A percentile compares a stretch with the other conserved stretches of the same genome.
Evolutionary conservation across 805 yeast species (phyloP).

Genomic region (Lipomyces mesembrius): DNA sequence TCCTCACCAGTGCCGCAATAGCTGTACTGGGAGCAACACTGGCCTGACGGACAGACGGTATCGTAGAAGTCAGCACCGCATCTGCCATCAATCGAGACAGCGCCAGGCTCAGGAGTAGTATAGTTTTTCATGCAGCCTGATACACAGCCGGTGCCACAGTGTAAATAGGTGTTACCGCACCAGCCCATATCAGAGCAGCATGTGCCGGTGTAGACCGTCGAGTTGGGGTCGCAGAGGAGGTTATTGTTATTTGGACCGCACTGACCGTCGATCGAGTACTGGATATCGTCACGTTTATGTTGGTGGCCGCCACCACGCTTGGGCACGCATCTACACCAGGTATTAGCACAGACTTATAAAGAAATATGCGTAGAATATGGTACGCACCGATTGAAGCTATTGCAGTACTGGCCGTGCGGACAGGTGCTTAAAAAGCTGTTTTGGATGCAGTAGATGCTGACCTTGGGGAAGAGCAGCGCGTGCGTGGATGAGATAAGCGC

Average conservation of each 20-base stretch:
- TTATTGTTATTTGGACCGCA: conserved; percentile 20
- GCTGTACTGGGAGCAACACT: conserved; percentile 31
- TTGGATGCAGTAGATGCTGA: conserved; percentile 9
- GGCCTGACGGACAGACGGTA: conserved; percentile 22
- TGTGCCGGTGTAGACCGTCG: conserved; percentile 15
- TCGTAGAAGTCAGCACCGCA: conserved; percentile 26
- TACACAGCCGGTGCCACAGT: conserved; percentile 27
- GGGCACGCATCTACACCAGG: background rate
- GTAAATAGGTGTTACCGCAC: conserved; percentile 23
- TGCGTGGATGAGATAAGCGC: background rate
- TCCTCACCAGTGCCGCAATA: conserved; percentile 25
- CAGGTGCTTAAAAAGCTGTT: conserved; percentile 1
- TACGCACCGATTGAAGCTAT: background rate
- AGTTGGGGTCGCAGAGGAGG: conserved; percentile 16
- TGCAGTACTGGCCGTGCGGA: conserved; percentile 26
- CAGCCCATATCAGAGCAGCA: conserved; percentile 29
- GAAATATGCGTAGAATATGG: background rate
- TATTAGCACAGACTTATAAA: background rate
- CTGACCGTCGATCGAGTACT: conserved; percentile 21
- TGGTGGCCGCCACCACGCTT: background rate
- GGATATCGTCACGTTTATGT: background rate
- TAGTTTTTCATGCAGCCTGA: conserved; percentile 22
- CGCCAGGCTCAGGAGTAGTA: conserved; percentile 2
- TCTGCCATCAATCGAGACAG: conserved; percentile 25
- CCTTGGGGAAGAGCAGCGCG: conserved; percentile 21